Evolutionary conservation across 495 filamentous ascomycete genomes (phyloP).

Genomic region (Aspergillus bertholletiae): DNA sequence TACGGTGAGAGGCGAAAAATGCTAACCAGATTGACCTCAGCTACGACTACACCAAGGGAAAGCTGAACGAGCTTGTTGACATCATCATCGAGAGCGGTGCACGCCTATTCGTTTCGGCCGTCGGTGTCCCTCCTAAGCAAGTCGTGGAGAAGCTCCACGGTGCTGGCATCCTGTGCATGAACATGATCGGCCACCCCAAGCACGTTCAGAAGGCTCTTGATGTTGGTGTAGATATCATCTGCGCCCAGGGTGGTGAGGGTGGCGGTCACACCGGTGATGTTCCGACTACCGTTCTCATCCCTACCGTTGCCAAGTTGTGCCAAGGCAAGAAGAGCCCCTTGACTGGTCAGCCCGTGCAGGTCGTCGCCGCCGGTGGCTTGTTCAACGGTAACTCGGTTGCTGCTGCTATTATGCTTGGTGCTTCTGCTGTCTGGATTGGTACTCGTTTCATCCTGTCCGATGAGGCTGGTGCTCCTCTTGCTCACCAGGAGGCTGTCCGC

Average conservation of each 20-base stretch:
- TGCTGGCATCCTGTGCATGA: conserved; percentile 92
- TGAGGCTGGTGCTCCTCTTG: conserved; percentile 88
- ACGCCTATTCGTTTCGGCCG: conserved; percentile 92
- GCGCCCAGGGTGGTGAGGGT: conserved; percentile 89
- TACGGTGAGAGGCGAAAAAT: not conserved
- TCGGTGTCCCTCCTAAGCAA: conserved; percentile 85
- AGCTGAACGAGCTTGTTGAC: conserved; percentile 85
- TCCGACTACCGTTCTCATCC: conserved; percentile 84
- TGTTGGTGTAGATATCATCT: conserved; percentile 85
- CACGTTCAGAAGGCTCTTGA: conserved; percentile 93
- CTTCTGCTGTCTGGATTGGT: conserved; percentile 90
- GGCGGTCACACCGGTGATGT: conserved; percentile 91
- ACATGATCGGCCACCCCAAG: conserved; percentile 99
- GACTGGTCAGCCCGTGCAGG: conserved; percentile 81
- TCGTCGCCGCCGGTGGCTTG: conserved; percentile 91
- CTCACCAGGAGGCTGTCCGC: conserved; percentile 94
- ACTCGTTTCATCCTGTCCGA: conserved; percentile 92
- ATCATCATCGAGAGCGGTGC: conserved; percentile 90
- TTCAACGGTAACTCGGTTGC: conserved; percentile 91
- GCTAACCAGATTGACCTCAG: conserved; percentile 44
- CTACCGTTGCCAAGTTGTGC: conserved; percentile 79
- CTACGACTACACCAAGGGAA: conserved; percentile 99
- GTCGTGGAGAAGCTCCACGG: conserved; percentile 89
- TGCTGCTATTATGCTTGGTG: conserved; percentile 88
- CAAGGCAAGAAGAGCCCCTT: conserved; percentile 80